Evolutionary conservation across 108 stramenopile genomes (phyloP), one percentile per base, ranked within the genome.

Genomic region (Conticribra guillardii): DNA sequence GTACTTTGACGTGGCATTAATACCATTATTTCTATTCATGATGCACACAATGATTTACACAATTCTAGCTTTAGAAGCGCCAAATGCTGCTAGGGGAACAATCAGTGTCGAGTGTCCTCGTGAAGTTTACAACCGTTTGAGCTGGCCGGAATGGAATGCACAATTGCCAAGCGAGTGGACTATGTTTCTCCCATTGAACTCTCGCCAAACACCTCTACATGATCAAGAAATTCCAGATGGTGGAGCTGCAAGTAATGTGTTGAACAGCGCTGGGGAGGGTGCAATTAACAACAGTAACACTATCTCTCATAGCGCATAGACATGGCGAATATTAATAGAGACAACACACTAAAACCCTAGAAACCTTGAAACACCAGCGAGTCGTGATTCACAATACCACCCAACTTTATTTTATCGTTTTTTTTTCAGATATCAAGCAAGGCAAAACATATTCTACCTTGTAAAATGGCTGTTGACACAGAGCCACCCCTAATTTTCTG

Each of bases 161-260:
- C 66, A 69, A 1, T 26, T 88, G 0, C 86, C 89, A 16, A 56
- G 59, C 9, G 86, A 86, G 48, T 88, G 81, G 82, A 88, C 89
- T 7, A 73, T 90, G 34, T 90, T 90, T 59, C 45, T 90, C 21
- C 85, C 85, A 17, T 56, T 87, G 14, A 87, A 85, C 57, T 71
- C 79, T 15, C 24, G 82, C 2, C 62, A 76, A 31, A 74, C 58
- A 46, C 81, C 81, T 0, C 4, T 82, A 14, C 71, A 80, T 54
- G 79, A 80, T 74, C 55, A 50, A 47, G 66, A 74, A 21, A 29
- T 74, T 26, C 15, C 73, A 32, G 47, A 73, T 30, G 37, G 30
- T 52, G 49, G 37, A 1, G 27, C 32, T 18, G 17, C 8, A 16
- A 54, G 32, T 44, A 30, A 8, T 18, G n/a, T 19, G 2, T 15